These are phyloP conservation scores for Schizochytrium sp. DNA, from an alignment of 108 stramenopile genomes.

Conservation along the genomic window DNA sequence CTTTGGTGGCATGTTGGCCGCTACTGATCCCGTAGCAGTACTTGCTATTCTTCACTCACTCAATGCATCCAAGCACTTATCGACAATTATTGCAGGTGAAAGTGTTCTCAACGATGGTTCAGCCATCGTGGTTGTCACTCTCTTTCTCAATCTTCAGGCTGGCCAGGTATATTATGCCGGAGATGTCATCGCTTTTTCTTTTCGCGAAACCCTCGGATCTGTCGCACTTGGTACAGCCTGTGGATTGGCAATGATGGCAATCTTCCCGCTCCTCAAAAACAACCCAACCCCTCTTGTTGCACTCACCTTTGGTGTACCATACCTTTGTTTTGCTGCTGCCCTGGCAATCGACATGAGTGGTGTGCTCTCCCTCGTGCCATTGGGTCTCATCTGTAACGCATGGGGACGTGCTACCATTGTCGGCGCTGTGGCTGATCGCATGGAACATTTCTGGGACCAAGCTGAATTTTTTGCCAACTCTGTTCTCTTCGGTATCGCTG, in stretches of 20 bases:
- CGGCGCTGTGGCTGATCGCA: slow-evolving; percentile 63
- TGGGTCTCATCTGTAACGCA: slow-evolving; percentile 63
- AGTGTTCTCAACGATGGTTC: slow-evolving; percentile 78
- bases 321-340: slow-evolving; percentile 66
- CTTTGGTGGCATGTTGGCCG: slow-evolving; percentile 78
- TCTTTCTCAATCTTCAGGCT: slow-evolving; percentile 66
- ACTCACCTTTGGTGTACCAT: slow-evolving; percentile 63
- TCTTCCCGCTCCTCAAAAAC: slow-evolving; percentile 43
- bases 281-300: slow-evolving; percentile 64
- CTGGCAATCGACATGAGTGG: slow-evolving; percentile 57
- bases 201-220: slow-evolving; percentile 66
- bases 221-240: slow-evolving; percentile 47
- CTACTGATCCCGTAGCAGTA: slow-evolving; percentile 82
- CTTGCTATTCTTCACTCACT: slow-evolving; percentile 70
- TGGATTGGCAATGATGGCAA: slow-evolving; percentile 16
- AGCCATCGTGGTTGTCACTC: slow-evolving; percentile 75
- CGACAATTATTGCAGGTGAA: slow-evolving; percentile 76
- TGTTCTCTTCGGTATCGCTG: slow-evolving; percentile 64
- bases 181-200: slow-evolving; percentile 63
- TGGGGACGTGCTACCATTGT: slow-evolving; percentile 57
- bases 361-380: slow-evolving; percentile 61
- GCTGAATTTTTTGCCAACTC: slow-evolving; percentile 68
- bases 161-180: background rate
- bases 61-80: slow-evolving; percentile 72
- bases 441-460: slow-evolving; percentile 68